Evolutionary conservation across 2,329 filamentous ascomycete species (phyloP).

Genomic region (Xenoacremonium recifei): DNA sequence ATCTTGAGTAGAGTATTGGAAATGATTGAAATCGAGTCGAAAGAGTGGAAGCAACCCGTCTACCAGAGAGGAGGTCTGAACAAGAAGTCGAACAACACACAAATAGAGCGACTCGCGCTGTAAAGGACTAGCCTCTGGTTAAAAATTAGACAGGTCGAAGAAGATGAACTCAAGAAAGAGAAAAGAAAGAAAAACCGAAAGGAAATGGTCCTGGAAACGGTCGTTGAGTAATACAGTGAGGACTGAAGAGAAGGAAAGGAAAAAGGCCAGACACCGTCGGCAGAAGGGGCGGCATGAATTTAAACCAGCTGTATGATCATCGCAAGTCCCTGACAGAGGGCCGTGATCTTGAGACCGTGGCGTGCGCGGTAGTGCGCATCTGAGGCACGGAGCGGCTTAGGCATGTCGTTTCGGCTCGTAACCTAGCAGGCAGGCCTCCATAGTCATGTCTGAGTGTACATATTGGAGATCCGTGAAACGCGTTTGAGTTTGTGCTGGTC

Average conservation of each 20-base stretch:
- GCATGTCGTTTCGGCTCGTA: constrained; percentile 15
- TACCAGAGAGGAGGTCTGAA: not conserved
- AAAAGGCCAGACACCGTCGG: constrained; percentile 17
- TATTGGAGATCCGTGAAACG: constrained; percentile 2
- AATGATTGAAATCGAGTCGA: constrained; percentile 16
- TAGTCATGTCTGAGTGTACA: no score
- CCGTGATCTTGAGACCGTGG: constrained; percentile 7
- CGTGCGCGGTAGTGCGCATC: constrained; percentile 21
- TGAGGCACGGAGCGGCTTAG: constrained; percentile 20
- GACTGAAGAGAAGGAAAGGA: constrained; percentile 20
- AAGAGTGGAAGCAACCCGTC: constrained; percentile 21
- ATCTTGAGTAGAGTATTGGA: constrained; percentile 39
- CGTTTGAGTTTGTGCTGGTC: not conserved
- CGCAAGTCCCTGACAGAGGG: not conserved
- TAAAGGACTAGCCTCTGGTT: constrained; percentile 29
- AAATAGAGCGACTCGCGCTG: constrained; percentile 30
- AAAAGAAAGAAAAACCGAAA: constrained; percentile 26
- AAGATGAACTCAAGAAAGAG: constrained; percentile 23
- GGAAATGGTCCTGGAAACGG: no score
- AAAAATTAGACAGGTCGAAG: constrained; percentile 23
- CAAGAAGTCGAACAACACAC: no score
- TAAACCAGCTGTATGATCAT: constrained; percentile 28
- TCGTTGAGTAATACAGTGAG: constrained; percentile 22
- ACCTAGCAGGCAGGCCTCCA: no score
- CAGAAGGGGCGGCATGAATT: constrained; percentile 41